Percentiles rank a stretch among this genome's conserved stretches.
These are phyloP conservation scores for Phalaenopsis hybrid DNA, from an alignment of 116 monocot genomes.

Conservation along the genomic window DNA sequence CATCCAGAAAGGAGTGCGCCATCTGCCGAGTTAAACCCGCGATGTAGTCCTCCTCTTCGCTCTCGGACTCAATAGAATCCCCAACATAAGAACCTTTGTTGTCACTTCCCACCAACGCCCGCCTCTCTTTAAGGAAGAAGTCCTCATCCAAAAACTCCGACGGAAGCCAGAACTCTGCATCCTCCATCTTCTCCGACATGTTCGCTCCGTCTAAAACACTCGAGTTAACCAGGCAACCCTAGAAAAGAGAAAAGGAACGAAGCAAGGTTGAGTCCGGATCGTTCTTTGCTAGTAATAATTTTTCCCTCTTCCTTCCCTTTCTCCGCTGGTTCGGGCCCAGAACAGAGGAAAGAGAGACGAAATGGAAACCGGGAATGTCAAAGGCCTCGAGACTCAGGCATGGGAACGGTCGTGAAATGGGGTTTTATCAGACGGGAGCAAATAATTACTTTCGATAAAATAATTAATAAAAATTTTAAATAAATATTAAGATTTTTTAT, in stretches of 20 bases:
- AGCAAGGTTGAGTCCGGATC: neutral
- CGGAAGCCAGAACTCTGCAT: conserved; percentile 52
- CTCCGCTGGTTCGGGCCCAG: neutral
- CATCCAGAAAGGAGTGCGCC: conserved; percentile 32
- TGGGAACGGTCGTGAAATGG: neutral
- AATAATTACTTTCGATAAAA: neutral
- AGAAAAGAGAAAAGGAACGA: too few species aligned
- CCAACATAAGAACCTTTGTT: neutral
- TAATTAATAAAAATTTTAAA: neutral
- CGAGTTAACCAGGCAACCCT: neutral
- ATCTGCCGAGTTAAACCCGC: conserved; percentile 35
- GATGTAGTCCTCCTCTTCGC: conserved; percentile 48
- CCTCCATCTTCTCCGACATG: conserved; percentile 29
- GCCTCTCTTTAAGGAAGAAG: conserved; percentile 17
- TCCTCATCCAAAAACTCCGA: conserved; percentile 54
- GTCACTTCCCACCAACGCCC: too few species aligned
- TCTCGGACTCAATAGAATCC: conserved; percentile 32
- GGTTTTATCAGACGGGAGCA: neutral
- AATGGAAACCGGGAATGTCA: neutral
- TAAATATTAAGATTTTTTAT: too few species aligned
- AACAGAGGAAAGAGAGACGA: neutral
- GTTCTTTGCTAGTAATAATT: neutral
- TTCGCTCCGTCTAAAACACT: neutral
- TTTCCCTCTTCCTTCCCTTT: neutral
- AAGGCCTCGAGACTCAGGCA: neutral